Percentiles rank a stretch among this genome's conserved stretches.
phyloP scores from a whole-genome alignment of 352 stramenopile genomes.

The Peronospora farinosa region DNA sequence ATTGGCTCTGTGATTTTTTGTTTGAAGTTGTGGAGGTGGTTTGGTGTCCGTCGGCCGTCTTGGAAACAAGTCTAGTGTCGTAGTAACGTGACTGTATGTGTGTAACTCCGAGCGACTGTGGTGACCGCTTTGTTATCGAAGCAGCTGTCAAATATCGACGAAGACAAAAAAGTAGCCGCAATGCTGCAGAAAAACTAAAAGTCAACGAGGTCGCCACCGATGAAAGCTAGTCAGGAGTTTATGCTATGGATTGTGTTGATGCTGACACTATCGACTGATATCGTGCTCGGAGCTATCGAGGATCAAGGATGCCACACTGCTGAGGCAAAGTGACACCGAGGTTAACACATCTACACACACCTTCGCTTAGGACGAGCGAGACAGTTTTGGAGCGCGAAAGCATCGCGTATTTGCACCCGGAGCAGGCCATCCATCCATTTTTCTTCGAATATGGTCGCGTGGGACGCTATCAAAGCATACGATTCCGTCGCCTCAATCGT shows the following conservation, averaged over 20 bases:
- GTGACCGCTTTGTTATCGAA: too few species aligned
- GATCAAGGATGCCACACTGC: slow-evolving; percentile 70
- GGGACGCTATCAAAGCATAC: slow-evolving; percentile 57
- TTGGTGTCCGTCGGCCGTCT: too few species aligned
- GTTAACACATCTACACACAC: slow-evolving; percentile 29
- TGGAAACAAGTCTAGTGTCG: too few species aligned
- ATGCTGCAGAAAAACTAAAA: too few species aligned
- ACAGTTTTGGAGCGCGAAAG: slow-evolving; percentile 71
- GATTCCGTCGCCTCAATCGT: slow-evolving; percentile 52
- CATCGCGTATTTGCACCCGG: slow-evolving; percentile 50
- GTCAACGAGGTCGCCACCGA: too few species aligned
- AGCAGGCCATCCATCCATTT: slow-evolving; percentile 67
- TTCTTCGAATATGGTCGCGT: slow-evolving; percentile 77
- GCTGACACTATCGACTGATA: slow-evolving; percentile 81
- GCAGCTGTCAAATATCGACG: too few species aligned
- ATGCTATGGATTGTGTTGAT: slow-evolving; percentile 80
- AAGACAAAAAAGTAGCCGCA: too few species aligned
- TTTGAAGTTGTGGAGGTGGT: too few species aligned
- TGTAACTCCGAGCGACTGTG: too few species aligned
- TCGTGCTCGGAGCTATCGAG: slow-evolving; percentile 81
- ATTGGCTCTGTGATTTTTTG: too few species aligned
- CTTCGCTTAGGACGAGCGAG: slow-evolving; percentile 43
- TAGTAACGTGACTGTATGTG: too few species aligned
- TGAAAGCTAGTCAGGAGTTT: too few species aligned
- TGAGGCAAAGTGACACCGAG: slow-evolving; percentile 63